Base-by-base conservation (phyloP, 2,329 filamentous ascomycete species). In the Calonectria leucothoes region DNA sequence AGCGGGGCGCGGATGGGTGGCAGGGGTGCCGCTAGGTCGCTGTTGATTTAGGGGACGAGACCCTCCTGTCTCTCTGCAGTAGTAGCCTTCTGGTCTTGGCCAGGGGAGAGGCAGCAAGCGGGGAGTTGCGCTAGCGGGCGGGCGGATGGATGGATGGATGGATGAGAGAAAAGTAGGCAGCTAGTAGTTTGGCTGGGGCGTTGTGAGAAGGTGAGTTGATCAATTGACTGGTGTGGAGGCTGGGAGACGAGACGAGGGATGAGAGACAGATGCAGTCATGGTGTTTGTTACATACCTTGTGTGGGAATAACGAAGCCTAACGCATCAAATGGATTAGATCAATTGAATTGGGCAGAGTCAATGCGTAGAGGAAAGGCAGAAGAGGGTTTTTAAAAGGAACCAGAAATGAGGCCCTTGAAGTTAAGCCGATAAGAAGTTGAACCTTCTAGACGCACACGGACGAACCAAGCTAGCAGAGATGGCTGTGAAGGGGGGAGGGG, bases 1-100 rank as follows among this genome's bases (percentile, higher is more conserved):
- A 45, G 70, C 65, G 70, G 70, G 70, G 65, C 65, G 55, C 35
- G 64, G 65, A 67, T 64, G 70, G 70, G 68, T 64, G 55, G 65
- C 64, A 63, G 65, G 65, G 45, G 57, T 68, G 70, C 70, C 65
- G 65, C 70, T 67, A 71, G 42, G 64, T 45, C 49, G 52, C 63
- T 39, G 27, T 37, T 57, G 29, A 71, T 35, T 66, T 64, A 52
- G 67, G 57, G 45, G 63, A 71, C 69, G 51, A 66, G 51, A 66
- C 69, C 69, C 57, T 64, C 67, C 33, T 48, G 49, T 63, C 25
- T 39, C 12, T 51, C 23, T 42, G 55, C 31, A n/a, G 55, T 15
- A 35, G 48, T 35, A 31, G 35, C 48, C 45, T 33, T 57, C 29
- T 39, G 17, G 69, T 70, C 39, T 67, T 33, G 20, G 48, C 59